Evolutionary conservation across 2,329 filamentous ascomycete species (phyloP), one percentile per base, ranked within the genome.

Genomic region (Rhynchosporium secalis): DNA sequence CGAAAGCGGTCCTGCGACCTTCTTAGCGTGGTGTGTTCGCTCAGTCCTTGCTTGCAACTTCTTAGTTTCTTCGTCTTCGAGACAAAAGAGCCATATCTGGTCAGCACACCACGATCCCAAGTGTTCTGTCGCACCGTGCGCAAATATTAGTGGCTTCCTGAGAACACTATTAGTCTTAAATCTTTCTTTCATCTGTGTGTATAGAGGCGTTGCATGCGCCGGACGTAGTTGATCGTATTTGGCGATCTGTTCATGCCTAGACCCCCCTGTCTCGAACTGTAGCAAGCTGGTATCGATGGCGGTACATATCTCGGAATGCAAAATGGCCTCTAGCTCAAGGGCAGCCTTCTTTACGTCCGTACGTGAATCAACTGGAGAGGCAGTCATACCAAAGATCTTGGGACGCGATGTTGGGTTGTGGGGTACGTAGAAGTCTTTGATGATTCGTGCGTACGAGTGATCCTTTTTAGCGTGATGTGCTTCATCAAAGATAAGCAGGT

Each of bases 391-490:
- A 68, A 99, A 90, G 26, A 99, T 87, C 43, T 87, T 88, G 3
- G 95, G 95, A 4, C 86, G 81, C 0, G 72, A 69, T 0, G 74
- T 76, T 1, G 74, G 68, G 36, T 81, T 78, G 7, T 64, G 55
- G 2, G 81, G 47, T 2, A 81, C 70, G 71, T 97, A 98, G 69
- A 91, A 92, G 62, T 96, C 89, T 70, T 90, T 92, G 76, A 99
- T 91, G 62, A 99, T 95, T 33, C 86, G 83, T 26, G 94, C 91
- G 72, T 96, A 99, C 0, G 91, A 83, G 71, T 99, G 95, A 57
- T 92, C 90, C 74, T 94, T 96, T 76, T 99, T 99, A 0, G 94
- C 87, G 72, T 98, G 95, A 71, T 99, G 95, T 5, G 93, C 95
- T 76, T 99, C 95, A 71, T 99, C 95, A 68, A 99, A 96, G 63